Percentiles rank a stretch among this genome's conserved stretches.
Conservation (phyloP, 2,329 filamentous ascomycete genomes). For the Aureobasidium musti region DNA sequence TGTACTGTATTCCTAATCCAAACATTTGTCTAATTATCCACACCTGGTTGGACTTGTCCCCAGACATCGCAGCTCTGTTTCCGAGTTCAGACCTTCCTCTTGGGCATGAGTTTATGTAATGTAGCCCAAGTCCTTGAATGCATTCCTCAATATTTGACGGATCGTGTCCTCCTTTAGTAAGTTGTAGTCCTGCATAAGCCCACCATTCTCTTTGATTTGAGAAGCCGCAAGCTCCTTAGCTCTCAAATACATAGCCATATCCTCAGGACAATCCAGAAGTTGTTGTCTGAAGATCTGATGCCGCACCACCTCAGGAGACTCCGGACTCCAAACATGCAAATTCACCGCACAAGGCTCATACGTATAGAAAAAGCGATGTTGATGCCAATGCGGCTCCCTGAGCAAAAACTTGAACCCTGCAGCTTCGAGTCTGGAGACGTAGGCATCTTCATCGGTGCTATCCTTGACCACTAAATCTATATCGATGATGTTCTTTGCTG, state of each 20-base stretch:
- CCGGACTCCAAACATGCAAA: not conserved
- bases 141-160: not conserved
- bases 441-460: not conserved
- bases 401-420: not conserved
- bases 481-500: conserved; percentile 8
- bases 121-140: conserved; percentile 2
- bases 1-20: conserved; percentile 21
- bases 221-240: not conserved
- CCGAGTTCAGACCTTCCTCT: no score
- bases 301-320: not conserved
- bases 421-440: not conserved
- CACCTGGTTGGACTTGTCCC: not conserved
- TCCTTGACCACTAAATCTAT: not conserved
- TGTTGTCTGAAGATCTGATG: conserved; percentile 2
- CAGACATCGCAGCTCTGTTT: not conserved
- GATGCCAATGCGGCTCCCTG: not conserved
- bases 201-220: not conserved
- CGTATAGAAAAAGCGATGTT: conserved; percentile 4
- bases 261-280: not conserved
- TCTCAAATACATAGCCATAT: not conserved
- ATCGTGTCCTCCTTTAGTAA: not conserved
- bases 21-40: not conserved
- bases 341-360: not conserved
- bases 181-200: not conserved
- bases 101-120: not conserved